Evolutionary conservation across 306 rosid genomes (phyloP).

Genomic region (Cucumis melo): DNA sequence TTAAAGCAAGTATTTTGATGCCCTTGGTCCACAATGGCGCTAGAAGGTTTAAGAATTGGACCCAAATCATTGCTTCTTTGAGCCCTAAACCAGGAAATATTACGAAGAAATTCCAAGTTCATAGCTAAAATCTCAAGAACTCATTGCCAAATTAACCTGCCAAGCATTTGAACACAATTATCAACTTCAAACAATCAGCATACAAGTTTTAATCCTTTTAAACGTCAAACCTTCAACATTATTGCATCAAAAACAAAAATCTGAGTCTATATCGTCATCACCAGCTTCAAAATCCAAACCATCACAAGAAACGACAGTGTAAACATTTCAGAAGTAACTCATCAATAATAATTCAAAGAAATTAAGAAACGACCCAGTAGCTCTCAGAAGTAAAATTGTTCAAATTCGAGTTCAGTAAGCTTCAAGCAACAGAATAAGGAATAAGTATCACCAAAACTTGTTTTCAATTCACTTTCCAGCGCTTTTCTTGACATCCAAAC

Average conservation of each 20-base stretch:
- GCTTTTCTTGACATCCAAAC: background rate
- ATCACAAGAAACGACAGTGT: background rate
- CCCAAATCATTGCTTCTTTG: constrained; percentile 24
- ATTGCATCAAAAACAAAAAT: background rate
- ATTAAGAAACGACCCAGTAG: background rate
- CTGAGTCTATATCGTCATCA: background rate
- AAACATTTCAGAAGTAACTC: too few relatives aligned
- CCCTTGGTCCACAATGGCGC: constrained; percentile 15
- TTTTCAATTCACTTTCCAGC: background rate
- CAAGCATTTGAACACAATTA: background rate
- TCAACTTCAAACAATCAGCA: background rate
- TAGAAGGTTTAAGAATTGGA: constrained; percentile 11
- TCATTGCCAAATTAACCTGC: constrained; percentile 14
- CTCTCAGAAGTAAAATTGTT: background rate
- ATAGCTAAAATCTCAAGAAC: constrained; percentile 13
- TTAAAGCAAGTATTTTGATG: constrained; percentile 15
- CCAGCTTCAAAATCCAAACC: background rate
- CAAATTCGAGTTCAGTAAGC: background rate
- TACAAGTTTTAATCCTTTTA: background rate
- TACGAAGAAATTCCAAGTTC: constrained; percentile 39
- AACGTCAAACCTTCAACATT: background rate
- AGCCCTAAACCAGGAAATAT: constrained; percentile 32
- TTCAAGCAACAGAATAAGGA: background rate
- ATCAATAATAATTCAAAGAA: background rate
- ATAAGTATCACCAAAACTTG: background rate